Evolutionary conservation across 805 yeast genomes (phyloP).

Genomic region (Zygoascus flipseniorum): DNA sequence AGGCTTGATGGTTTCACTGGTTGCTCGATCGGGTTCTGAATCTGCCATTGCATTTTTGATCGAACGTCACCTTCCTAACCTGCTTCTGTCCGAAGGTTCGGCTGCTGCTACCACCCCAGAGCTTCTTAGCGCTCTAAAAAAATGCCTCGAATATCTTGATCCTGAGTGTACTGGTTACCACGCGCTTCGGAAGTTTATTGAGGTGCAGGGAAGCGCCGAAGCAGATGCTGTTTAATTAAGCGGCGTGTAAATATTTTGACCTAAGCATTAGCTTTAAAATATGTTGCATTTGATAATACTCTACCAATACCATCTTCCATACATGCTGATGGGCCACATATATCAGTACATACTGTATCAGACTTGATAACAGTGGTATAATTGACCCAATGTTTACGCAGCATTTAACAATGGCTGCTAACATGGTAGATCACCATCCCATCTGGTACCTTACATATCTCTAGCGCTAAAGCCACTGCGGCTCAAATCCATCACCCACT

Average conservation of each 20-base stretch:
- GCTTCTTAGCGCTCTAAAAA: not conserved
- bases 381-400: too few relatives aligned
- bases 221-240: not conserved
- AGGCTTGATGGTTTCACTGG: conserved; percentile 21
- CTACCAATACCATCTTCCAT: too few relatives aligned
- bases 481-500: too few relatives aligned
- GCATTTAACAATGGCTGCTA: too few relatives aligned
- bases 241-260: not conserved
- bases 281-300: too few relatives aligned
- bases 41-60: conserved; percentile 18
- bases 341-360: too few relatives aligned
- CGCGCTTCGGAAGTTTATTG: conserved; percentile 11
- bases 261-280: not conserved
- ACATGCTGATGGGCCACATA: too few relatives aligned
- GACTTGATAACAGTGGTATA: too few relatives aligned
- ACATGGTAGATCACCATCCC: too few relatives aligned
- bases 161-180: conserved; percentile 11
- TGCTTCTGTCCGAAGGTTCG: not conserved
- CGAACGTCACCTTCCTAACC: conserved; percentile 18
- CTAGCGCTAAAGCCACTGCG: too few relatives aligned
- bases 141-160: conserved; percentile 20
- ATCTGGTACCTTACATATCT: too few relatives aligned
- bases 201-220: not conserved
- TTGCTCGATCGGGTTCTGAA: conserved; percentile 23
- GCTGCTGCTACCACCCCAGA: not conserved